Evolutionary conservation across 768 basidiomycete species (phyloP), one percentile per base, ranked within the genome.

Genomic region (Ramaria rubella): DNA sequence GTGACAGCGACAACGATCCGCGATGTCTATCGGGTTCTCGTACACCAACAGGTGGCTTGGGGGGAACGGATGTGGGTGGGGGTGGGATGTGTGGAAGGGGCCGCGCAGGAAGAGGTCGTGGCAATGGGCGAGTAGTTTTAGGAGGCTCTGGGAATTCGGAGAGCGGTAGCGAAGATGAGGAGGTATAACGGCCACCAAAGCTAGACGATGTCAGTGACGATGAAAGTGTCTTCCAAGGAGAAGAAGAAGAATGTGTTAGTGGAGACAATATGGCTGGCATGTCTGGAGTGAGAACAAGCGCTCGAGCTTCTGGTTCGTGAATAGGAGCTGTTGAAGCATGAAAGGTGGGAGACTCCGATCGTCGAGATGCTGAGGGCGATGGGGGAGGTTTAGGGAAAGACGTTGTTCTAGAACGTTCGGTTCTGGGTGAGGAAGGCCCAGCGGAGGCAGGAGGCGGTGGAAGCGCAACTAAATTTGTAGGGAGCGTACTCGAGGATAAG

Each of bases 161-260:
- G n/a, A 33, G 49, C 15, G 49, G 30, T 33, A 51, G 21, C 11
- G 49, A 51, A 14, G 49, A 51, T 51, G 49, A n/a, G 6, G 49
- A 51, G 12, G 33, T 23, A 31, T 31, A 14, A 33, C 30, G 34
- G 29, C 29, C 49, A 5, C 29, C 11, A 21, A 24, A 3, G 19
- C 27, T 29, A 23, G 49, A 51, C 1, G n/a, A 17, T n/a, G 49
- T 31, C 21, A 51, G 5, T 15, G 49, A 31, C 19, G 49, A 51
- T 5, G 26, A 51, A 30, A 33, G 33, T 33, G 49, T 48, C 23
- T 48, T 19, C 46, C 46, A 48, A 17, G 46, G 46, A 15, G 46
- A 51, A 12, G 12, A 11, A 46, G 44, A 46, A 51, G 29, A 1
- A 31, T 31, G 29, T 19, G 21, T 15, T 23, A 31, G 3, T 33